Evolutionary conservation across 257 asterid species (phyloP), one percentile per base, ranked within the genome.

Genomic region (Solanum corneliomulleri): DNA sequence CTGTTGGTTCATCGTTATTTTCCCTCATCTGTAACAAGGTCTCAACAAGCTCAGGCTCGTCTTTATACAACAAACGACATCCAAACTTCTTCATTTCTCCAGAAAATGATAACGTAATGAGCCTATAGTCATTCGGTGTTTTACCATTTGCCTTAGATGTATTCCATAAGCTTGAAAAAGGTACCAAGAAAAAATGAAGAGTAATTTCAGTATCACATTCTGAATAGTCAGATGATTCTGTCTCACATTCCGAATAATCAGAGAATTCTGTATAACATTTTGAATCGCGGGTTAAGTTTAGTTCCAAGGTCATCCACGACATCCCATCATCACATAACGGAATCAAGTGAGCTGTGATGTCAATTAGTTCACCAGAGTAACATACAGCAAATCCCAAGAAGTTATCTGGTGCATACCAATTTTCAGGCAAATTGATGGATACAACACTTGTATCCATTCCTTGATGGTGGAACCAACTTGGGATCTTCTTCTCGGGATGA

Each of bases 261-360:
- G 21, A 49, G 3, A 0, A 49, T 49, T 0, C 9, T 49, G 0
- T 1, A 14, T 47, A 0, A 47, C 58, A 0, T 52, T 52, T 64
- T 5, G 33, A 4, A 64, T 0, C 16, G 71, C 2, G 7, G 71
- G 71, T n/a, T 64, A n/a, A 64, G 7, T 64, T n/a, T 2, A 64
- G 71, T 64, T 64, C 0, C 15, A n/a, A n/a, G 71, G 71, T 64
- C 16, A 64, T 64, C 33, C 71, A 64, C 71, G 71, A n/a, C 71
- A 64, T 0, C 71, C 71, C 33, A 64, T 64, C 71, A 64, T 64
- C 71, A 64, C 33, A n/a, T 64, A 64, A 64, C 33, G 71, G 71
- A 64, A 64, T 64, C 71, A 64, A 64, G 71, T 64, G 71, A n/a
- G 71, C 71, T 64, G 71, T 64, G 71, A 64, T 64, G 71, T 64